Percentiles rank a stretch among this genome's conserved stretches.
Conservation (phyloP, 164 flowering plant genomes). For the Malania oleifera region DNA sequence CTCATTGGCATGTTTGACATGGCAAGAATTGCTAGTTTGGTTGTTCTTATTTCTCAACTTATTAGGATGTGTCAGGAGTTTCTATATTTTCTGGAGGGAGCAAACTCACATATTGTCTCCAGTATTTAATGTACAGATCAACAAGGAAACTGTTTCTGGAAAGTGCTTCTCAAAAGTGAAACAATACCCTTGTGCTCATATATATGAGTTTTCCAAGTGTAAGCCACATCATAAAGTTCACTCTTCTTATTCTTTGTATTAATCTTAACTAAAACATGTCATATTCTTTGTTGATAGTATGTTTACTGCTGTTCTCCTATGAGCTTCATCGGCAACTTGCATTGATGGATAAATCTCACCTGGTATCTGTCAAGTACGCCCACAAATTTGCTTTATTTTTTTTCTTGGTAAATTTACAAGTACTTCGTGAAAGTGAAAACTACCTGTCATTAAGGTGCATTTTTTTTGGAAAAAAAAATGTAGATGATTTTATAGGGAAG, state of each 20-base stretch:
- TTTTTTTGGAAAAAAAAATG: too few relatives aligned
- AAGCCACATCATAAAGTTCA: background rate
- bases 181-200: background rate
- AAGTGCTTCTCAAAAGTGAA: background rate
- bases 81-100: background rate
- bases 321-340: background rate
- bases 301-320: background rate
- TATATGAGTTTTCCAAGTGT: conserved; percentile 4
- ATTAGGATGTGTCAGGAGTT: background rate
- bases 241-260: background rate
- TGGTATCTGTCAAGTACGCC: conserved; percentile 2
- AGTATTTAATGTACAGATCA: background rate
- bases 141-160: conserved; percentile 1
- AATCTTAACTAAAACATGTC: background rate
- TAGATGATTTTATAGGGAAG: too few relatives aligned
- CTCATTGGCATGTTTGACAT: too few relatives aligned
- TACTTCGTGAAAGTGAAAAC: too few relatives aligned
- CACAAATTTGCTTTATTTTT: too few relatives aligned
- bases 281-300: background rate
- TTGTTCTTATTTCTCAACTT: background rate
- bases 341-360: background rate
- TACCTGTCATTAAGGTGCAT: too few relatives aligned
- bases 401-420: too few relatives aligned
- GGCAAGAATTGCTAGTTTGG: background rate
- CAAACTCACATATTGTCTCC: background rate